phyloP scores from a whole-genome alignment of 495 filamentous ascomycete genomes.

The Aspergillus homomorphus region DNA sequence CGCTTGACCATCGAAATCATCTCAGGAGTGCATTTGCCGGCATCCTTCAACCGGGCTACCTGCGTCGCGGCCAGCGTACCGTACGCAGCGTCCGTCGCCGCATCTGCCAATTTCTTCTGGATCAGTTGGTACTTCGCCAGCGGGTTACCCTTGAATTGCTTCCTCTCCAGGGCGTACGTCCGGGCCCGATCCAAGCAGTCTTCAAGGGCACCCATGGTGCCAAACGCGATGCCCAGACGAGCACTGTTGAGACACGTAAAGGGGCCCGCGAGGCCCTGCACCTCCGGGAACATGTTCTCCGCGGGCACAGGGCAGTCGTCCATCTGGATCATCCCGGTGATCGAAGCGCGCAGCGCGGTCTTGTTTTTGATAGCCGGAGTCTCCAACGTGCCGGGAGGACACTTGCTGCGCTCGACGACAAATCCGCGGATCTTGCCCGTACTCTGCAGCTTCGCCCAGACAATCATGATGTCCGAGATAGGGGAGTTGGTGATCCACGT shows the following conservation, averaged over 20 bases:
- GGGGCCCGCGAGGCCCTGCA: slow-evolving; percentile 84
- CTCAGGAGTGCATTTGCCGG: slow-evolving; percentile 81
- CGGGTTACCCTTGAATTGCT: slow-evolving; percentile 95
- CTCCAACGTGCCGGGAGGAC: slow-evolving; percentile 82
- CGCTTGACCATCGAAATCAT: slow-evolving; percentile 99
- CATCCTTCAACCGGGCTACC: slow-evolving; percentile 89
- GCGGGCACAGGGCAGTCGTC: slow-evolving; percentile 83
- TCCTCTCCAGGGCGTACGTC: slow-evolving; percentile 83
- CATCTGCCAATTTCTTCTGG: slow-evolving; percentile 96
- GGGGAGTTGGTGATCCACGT: slow-evolving; percentile 99
- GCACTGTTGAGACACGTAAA: slow-evolving; percentile 95
- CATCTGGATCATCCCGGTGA: slow-evolving; percentile 97
- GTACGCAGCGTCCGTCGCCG: slow-evolving; percentile 84
- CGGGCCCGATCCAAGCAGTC: slow-evolving; percentile 80
- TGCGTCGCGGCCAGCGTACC: slow-evolving; percentile 83
- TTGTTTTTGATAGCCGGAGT: slow-evolving; percentile 95
- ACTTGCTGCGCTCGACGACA: slow-evolving; percentile 74
- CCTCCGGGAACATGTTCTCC: slow-evolving; percentile 90
- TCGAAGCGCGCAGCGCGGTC: slow-evolving; percentile 85
- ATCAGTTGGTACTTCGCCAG: slow-evolving; percentile 97
- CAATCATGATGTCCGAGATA: slow-evolving; percentile 83
- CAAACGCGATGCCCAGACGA: slow-evolving; percentile 89
- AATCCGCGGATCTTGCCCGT: slow-evolving; percentile 97
- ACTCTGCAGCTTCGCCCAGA: slow-evolving; percentile 90
- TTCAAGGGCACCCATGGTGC: slow-evolving; percentile 88